Evolutionary conservation across 2,329 filamentous ascomycete genomes (phyloP), one percentile per base, ranked within the genome.

Genomic region (Exophiala alcalophila): DNA sequence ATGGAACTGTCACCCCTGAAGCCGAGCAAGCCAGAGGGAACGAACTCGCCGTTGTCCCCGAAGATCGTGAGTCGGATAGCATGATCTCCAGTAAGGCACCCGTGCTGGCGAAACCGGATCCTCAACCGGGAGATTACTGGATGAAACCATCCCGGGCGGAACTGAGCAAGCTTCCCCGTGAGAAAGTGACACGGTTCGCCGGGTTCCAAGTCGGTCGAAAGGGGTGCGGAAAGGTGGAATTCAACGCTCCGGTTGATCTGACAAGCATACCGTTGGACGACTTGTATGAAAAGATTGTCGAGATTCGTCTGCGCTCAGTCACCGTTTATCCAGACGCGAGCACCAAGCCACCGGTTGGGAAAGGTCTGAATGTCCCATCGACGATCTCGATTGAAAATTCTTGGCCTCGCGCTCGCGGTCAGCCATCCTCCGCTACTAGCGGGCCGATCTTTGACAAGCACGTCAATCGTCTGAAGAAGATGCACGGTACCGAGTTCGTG

Each of bases 281-380:
- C n/a, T 76, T 98, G 16, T 84, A 79, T 36, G 85, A 77, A 33
- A 77, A 75, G 18, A 83, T 96, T 56, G 85, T 97, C 24, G 73
- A 81, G 38, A 78, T 97, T 34, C 76, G 79, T 29, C 76, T 83
- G 35, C 85, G 92, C 24, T 84, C 83, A 6, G 87, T 88, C 16
- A 95, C 91, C 0, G 92, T 97, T 5, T 98, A 98, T 59, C 83
- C 73, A 4, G 77, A 84, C 30, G 72, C 81, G 27, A 74, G 77
- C 4, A 81, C 81, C 60, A 98, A 96, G 67, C 90, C 92, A 11
- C 77, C 84, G 0, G 76, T 83, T 44, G 92, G 94, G 44, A 87
- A 89, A 59, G 91, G 88, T 4, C 74, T 98, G 52, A 98, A 98
- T 59, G 87, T 96, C 5, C 90, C 89, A 3, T 87, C 92, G 0